Conservation (phyloP, 192 early-diverging fungal species). For the Phlyctochytrium planicorne region DNA sequence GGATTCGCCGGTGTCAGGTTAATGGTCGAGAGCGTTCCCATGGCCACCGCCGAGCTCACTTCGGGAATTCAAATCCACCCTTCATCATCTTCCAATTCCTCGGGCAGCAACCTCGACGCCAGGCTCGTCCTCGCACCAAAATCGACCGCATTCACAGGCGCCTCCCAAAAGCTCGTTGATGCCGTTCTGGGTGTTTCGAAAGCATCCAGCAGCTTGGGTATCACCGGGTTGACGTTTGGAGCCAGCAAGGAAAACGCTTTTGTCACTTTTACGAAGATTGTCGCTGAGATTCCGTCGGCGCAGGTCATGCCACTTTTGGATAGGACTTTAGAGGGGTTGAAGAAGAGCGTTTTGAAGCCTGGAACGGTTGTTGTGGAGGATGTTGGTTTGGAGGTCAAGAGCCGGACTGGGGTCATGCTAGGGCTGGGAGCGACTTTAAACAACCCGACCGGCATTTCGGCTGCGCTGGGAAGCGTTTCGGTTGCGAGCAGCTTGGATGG, state of each 20-base stretch:
- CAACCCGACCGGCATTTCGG: neutral
- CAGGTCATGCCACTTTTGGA: slow-evolving; percentile 17
- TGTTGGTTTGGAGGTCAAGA: neutral
- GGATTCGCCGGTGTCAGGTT: slow-evolving; percentile 30
- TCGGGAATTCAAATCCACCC: slow-evolving; percentile 16
- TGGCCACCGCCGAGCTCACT: slow-evolving; percentile 24
- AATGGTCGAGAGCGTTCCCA: slow-evolving; percentile 18
- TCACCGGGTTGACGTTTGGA: slow-evolving; percentile 41
- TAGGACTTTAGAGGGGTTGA: neutral
- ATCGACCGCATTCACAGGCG: slow-evolving; percentile 21
- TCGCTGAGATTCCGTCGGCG: slow-evolving; percentile 28
- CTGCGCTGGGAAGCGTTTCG: neutral
- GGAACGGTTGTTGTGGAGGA: neutral
- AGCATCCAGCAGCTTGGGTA: slow-evolving; percentile 30
- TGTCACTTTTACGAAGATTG: slow-evolving; percentile 43
- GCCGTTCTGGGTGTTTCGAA: slow-evolving; percentile 19
- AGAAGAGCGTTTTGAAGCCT: neutral
- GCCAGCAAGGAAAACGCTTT: slow-evolving; percentile 24
- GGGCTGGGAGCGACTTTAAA: neutral
- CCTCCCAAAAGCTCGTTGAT: slow-evolving; percentile 31
- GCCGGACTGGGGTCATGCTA: neutral
- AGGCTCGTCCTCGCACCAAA: slow-evolving; percentile 22
- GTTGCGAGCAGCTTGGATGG: neutral
- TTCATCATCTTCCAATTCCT: slow-evolving; percentile 1
- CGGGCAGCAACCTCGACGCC: slow-evolving; percentile 21